Evolutionary conservation across 2,329 filamentous ascomycete genomes (phyloP).

Genomic region (Stagonosporopsis chrysanthemi): DNA sequence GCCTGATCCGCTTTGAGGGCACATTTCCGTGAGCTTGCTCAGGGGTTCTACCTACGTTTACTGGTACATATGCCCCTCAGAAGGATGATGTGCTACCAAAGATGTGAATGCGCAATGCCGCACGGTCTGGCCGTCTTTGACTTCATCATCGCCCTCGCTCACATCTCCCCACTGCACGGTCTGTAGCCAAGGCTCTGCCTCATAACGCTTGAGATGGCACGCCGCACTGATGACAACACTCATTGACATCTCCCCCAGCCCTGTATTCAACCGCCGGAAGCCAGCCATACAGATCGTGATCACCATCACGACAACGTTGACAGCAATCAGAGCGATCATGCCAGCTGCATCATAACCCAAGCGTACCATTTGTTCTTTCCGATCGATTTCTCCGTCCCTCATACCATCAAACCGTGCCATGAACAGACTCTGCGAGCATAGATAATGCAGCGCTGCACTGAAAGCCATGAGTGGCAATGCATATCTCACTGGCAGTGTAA

Average conservation of each 20-base stretch:
- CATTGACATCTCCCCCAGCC: conserved; percentile 76
- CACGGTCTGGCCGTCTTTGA: conserved; percentile 1
- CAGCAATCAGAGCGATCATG: conserved; percentile 24
- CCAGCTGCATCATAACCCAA: conserved; percentile 30
- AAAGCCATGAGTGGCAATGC: conserved; percentile 47
- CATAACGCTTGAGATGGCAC: conserved; percentile 25
- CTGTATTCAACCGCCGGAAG: conserved; percentile 75
- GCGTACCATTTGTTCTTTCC: conserved; percentile 19
- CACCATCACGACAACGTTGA: conserved; percentile 22
- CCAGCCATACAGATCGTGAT: conserved; percentile 50
- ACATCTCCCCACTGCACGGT: conserved; percentile 27
- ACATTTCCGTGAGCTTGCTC: not conserved
- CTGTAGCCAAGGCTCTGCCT: conserved; percentile 23
- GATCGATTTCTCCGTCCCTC: conserved; percentile 9
- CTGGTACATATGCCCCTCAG: conserved; percentile 6
- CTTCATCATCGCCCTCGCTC: not conserved
- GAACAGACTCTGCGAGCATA: conserved; percentile 54
- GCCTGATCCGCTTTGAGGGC: no score
- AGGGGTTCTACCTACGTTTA: not conserved
- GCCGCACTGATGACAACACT: conserved; percentile 50
- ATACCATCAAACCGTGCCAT: conserved; percentile 43
- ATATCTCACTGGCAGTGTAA: conserved; percentile 50
- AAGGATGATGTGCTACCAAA: conserved; percentile 11
- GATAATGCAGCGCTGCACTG: conserved; percentile 52
- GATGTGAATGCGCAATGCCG: conserved; percentile 23